Conservation (phyloP, 495 filamentous ascomycete species). For the Thozetella sp. region DNA sequence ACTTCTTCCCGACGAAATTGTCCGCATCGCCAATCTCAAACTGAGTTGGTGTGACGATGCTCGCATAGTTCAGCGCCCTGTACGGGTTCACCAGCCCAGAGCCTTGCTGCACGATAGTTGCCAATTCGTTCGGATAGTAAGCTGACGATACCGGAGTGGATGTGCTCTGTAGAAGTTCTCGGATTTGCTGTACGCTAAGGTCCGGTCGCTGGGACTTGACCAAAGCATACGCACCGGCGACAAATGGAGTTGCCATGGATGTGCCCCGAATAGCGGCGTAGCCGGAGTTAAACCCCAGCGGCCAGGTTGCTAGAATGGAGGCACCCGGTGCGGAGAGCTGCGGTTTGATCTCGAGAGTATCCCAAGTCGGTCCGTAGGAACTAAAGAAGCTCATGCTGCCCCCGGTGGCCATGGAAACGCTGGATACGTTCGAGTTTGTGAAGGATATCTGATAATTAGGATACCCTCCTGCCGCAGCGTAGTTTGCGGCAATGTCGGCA, state of each 20-base stretch:
- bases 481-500: neutral
- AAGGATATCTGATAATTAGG: constrained; percentile 14
- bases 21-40: neutral
- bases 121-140: constrained; percentile 8
- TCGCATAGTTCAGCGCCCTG: constrained; percentile 20
- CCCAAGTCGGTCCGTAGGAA: constrained; percentile 15
- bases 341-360: constrained; percentile 16
- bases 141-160: constrained; percentile 9
- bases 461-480: neutral
- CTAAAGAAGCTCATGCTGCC: constrained; percentile 17
- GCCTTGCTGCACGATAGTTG: constrained; percentile 21
- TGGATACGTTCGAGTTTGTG: constrained; percentile 14
- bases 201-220: constrained; percentile 23
- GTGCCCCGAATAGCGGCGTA: constrained; percentile 23
- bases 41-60: neutral
- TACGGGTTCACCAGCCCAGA: constrained; percentile 26
- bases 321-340: constrained; percentile 20
- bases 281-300: constrained; percentile 13
- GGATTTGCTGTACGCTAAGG: constrained; percentile 15
- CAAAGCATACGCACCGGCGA: constrained; percentile 22
- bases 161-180: constrained; percentile 20
- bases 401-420: constrained; percentile 2
- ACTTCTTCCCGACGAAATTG: neutral
- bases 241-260: constrained; percentile 26
- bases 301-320: constrained; percentile 20